phyloP scores from a whole-genome alignment of 805 yeast genomes.

The Candida vartiovaarae region DNA sequence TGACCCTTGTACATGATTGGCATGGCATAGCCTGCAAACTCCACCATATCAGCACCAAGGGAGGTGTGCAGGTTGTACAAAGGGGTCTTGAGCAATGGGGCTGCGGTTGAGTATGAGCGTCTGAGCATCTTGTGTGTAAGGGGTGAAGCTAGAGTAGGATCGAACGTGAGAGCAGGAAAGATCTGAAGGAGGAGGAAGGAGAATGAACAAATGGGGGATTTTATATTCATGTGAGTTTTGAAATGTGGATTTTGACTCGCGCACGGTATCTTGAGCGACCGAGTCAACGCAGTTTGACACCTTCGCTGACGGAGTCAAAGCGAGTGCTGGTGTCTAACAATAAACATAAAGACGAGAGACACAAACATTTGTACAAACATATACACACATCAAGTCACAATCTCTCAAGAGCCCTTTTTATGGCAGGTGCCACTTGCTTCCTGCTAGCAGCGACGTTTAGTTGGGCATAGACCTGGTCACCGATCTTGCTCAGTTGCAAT shows the following conservation, averaged over 20 bases:
- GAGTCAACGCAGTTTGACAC: slow-evolving; percentile 1
- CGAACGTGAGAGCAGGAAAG: no score
- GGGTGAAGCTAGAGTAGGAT: no score
- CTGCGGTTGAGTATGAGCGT: slow-evolving; percentile 21
- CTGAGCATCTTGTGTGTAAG: slow-evolving; percentile 7
- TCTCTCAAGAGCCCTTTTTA: slow-evolving; percentile 22
- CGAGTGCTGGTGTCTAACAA: neutral
- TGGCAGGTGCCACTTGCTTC: slow-evolving; percentile 75
- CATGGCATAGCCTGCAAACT: slow-evolving; percentile 95
- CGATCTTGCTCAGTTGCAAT: slow-evolving; percentile 5
- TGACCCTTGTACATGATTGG: slow-evolving; percentile 85
- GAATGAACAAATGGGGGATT: no score
- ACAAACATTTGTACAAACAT: no score
- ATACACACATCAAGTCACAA: slow-evolving; percentile 2
- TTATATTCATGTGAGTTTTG: no score
- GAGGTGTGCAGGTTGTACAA: slow-evolving; percentile 71
- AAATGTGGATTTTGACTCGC: no score
- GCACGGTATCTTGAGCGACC: neutral
- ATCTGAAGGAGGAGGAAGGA: no score
- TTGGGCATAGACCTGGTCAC: slow-evolving; percentile 16
- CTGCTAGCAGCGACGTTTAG: slow-evolving; percentile 58
- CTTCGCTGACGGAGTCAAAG: slow-evolving; percentile 3
- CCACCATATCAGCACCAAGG: slow-evolving; percentile 85
- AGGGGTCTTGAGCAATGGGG: slow-evolving; percentile 50
- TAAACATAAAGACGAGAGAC: no score